Percentiles rank a stretch among this genome's conserved stretches.
These are phyloP conservation scores for Russula earlei DNA, from an alignment of 768 basidiomycete species.

Conservation along the genomic window DNA sequence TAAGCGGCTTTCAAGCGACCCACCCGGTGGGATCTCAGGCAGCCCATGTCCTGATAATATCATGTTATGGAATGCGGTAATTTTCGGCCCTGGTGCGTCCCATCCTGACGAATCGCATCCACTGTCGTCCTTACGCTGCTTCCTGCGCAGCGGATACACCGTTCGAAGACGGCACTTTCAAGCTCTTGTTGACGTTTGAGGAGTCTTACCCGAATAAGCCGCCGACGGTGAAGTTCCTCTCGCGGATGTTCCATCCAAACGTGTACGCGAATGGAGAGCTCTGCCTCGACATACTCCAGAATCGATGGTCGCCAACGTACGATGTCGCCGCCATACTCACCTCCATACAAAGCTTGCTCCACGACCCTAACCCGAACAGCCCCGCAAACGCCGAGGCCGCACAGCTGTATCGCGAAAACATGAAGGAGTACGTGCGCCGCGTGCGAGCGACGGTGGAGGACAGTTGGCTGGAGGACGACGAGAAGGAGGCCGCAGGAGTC, in stretches of 20 bases:
- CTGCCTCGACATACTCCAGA: slow-evolving; percentile 96
- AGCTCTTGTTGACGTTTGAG: slow-evolving; percentile 89
- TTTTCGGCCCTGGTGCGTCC: slow-evolving; percentile 93
- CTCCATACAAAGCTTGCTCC: slow-evolving; percentile 87
- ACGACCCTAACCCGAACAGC: slow-evolving; percentile 97
- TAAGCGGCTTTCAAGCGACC: slow-evolving; percentile 89
- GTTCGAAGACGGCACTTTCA: slow-evolving; percentile 99
- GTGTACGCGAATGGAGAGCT: slow-evolving; percentile 98
- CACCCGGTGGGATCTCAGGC: slow-evolving; percentile 92
- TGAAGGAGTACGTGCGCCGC: slow-evolving; percentile 94
- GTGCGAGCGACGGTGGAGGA: slow-evolving; percentile 93
- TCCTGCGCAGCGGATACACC: slow-evolving; percentile 78
- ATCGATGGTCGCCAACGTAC: slow-evolving; percentile 97
- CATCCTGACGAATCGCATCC: background rate
- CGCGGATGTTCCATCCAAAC: slow-evolving; percentile 98
- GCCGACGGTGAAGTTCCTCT: slow-evolving; percentile 93
- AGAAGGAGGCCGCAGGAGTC: slow-evolving; percentile 50
- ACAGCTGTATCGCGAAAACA: slow-evolving; percentile 91
- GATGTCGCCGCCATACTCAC: slow-evolving; percentile 98
- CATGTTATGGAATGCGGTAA: slow-evolving; percentile 99
- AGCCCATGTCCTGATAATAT: slow-evolving; percentile 98
- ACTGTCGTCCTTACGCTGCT: background rate
- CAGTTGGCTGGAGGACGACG: slow-evolving; percentile 81
- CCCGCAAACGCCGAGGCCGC: slow-evolving; percentile 99
- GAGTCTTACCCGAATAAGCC: slow-evolving; percentile 99